Evolutionary conservation across 2,329 filamentous ascomycete genomes (phyloP).

Genomic region (Sporothrix pseudoabietina): DNA sequence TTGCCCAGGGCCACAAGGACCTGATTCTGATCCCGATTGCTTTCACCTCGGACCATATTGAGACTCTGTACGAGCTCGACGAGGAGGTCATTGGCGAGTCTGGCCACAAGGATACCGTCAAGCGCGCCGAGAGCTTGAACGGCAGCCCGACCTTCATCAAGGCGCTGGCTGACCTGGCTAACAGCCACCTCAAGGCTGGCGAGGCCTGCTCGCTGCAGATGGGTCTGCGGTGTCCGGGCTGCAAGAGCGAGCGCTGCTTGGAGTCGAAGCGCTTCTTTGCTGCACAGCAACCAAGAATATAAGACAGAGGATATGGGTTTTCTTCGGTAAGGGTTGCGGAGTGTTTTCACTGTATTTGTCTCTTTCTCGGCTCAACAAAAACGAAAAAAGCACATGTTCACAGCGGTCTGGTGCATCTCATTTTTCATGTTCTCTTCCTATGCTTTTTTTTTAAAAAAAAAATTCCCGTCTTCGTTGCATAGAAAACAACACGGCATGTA

Average conservation of each 20-base stretch:
- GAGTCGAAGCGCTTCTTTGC: constrained; percentile 73
- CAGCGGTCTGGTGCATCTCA: constrained; percentile 4
- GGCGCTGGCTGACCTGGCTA: constrained; percentile 84
- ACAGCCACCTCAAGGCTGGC: constrained; percentile 72
- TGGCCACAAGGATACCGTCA: constrained; percentile 75
- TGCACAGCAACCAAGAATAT: constrained; percentile 23
- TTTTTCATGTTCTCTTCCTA: not conserved
- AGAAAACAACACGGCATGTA: not conserved
- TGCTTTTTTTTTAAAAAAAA: not conserved
- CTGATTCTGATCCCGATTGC: constrained; percentile 91
- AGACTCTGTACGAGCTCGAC: constrained; percentile 93
- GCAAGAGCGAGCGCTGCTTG: constrained; percentile 83
- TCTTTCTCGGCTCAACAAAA: not conserved
- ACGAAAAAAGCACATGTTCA: not conserved
- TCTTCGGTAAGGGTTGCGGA: not conserved
- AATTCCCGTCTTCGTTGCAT: not conserved
- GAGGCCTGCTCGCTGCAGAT: constrained; percentile 76
- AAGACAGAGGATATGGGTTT: not conserved
- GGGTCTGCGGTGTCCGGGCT: constrained; percentile 88
- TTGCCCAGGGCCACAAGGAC: constrained; percentile 88
- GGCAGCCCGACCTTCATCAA: constrained; percentile 88
- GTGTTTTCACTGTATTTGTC: not conserved
- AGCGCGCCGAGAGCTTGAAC: constrained; percentile 89
- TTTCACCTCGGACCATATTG: constrained; percentile 98
- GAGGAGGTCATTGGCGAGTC: constrained; percentile 91